Base-by-base conservation (phyloP, 768 basidiomycete genomes). In the Amanita rimosa region DNA sequence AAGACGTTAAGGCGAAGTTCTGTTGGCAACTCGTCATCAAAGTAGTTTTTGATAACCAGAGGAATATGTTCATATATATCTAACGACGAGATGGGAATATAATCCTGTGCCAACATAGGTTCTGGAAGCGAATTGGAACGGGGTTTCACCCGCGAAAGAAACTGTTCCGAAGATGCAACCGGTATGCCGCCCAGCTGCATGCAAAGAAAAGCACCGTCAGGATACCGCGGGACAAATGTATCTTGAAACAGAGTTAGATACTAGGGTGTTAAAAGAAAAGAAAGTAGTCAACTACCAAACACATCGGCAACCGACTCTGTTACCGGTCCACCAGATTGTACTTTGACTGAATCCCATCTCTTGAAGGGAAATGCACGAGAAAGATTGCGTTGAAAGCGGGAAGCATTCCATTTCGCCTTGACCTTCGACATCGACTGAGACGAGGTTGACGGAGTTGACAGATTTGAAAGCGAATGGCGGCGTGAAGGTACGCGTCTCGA, bases 1-100 rank as follows among this genome's bases (percentile, higher is more conserved):
- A 93, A 63, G 14, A 91, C 67, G 13, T 72, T 66, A 41, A 92
- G 62, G 51, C 72, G 78, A 46, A 90, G 64, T 59, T 93, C 89
- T 48, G 70, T 75, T 5, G 89, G 89, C 10, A 92, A 68, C 46
- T 71, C 60, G 21, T 79, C 76, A 56, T 86, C 83, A 53, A 90
- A 87, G 57, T 80, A 73, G 55, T 79, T 76, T 19, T 60, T 70
- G n/a, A 69, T 61, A 34, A 71, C 54, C 29, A 74, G 52, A 3
- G 72, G 71, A 48, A 81, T 63, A 11, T 81, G 76, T 34, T 64
- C 60, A 57, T 78, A 79, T 9, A 74, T 56, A 54, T 81, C 78
- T 21, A 71, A 61, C 6, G 68, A 62, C n/a, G 66, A 59, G 21
- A 66, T 58, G 3, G 81, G 75, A 22, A 84, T 66, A 50, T 76